Conservation (phyloP, 768 basidiomycete genomes). For the Hygrocybe punicea region DNA sequence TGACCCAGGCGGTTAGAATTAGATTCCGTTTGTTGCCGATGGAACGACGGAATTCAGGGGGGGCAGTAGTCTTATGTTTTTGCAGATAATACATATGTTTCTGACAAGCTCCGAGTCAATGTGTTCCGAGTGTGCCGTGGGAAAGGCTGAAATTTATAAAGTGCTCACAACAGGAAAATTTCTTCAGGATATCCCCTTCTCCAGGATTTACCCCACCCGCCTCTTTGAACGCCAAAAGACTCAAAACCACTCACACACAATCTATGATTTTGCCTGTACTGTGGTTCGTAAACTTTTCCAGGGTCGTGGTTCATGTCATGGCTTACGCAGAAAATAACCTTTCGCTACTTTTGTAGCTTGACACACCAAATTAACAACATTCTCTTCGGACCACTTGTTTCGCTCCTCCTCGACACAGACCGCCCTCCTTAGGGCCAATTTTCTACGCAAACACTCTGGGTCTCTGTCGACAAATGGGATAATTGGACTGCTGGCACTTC, state of each 20-base stretch:
- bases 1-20: not conserved
- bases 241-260: slow-evolving; percentile 30
- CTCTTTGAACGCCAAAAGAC: not conserved
- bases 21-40: not conserved
- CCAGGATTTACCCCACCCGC: not conserved
- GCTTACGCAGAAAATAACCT: slow-evolving; percentile 5
- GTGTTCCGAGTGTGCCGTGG: too few species aligned
- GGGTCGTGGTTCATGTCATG: slow-evolving; percentile 1
- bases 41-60: too few species aligned
- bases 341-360: slow-evolving; percentile 35
- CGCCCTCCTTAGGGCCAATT: slow-evolving; percentile 64
- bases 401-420: slow-evolving; percentile 64
- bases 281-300: slow-evolving; percentile 24
- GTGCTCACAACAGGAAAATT: too few species aligned
- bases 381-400: slow-evolving; percentile 61
- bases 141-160: too few species aligned
- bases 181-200: not conserved
- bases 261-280: slow-evolving; percentile 53
- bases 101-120: too few species aligned
- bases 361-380: slow-evolving; percentile 52
- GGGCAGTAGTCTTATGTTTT: too few species aligned
- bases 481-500: slow-evolving; percentile 35
- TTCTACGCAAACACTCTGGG: slow-evolving; percentile 14
- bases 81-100: too few species aligned
- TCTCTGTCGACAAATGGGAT: slow-evolving; percentile 49